Percentiles rank a stretch among this genome's conserved stretches.
Conservation (phyloP, 2,329 filamentous ascomycete genomes). For the Exophiala mesophila region DNA sequence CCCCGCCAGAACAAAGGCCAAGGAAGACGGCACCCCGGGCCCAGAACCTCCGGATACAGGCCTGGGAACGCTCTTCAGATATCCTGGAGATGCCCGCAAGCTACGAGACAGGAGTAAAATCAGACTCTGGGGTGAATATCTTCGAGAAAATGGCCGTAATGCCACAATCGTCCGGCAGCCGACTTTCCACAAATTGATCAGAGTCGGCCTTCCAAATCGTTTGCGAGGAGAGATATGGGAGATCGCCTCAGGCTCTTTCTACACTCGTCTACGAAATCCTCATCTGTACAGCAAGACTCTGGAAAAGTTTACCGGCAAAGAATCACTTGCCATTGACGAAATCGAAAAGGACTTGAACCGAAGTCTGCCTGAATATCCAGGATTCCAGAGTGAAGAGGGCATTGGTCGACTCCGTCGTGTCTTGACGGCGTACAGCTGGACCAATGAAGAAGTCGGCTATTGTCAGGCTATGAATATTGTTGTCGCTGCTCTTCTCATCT, state of each 20-base stretch:
- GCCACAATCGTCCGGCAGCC: constrained; percentile 88
- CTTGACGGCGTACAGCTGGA: constrained; percentile 96
- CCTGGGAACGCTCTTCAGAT: constrained; percentile 85
- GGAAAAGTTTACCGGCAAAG: constrained; percentile 72
- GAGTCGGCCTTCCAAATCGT: constrained; percentile 89
- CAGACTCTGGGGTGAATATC: constrained; percentile 93
- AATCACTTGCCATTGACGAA: constrained; percentile 94
- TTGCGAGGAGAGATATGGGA: constrained; percentile 95
- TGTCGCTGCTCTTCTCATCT: constrained; percentile 94
- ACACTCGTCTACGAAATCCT: constrained; percentile 79
- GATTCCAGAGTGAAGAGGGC: constrained; percentile 93
- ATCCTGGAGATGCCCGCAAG: constrained; percentile 92
- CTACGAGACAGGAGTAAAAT: constrained; percentile 94
- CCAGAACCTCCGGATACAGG: constrained; percentile 79
- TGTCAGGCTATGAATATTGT: constrained; percentile 99
- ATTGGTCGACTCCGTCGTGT: constrained; percentile 86
- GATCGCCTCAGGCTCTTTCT: constrained; percentile 84
- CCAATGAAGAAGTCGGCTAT: constrained; percentile 90
- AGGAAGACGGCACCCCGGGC: constrained; percentile 43
- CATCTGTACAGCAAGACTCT: constrained; percentile 80
- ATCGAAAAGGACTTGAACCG: constrained; percentile 98
- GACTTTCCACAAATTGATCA: constrained; percentile 95
- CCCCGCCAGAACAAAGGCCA: constrained; percentile 50
- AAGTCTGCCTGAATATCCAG: constrained; percentile 92
- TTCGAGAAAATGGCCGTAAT: constrained; percentile 91